phyloP scores from a whole-genome alignment of 148 eudicot species.

The Chenopodium quinoa region DNA sequence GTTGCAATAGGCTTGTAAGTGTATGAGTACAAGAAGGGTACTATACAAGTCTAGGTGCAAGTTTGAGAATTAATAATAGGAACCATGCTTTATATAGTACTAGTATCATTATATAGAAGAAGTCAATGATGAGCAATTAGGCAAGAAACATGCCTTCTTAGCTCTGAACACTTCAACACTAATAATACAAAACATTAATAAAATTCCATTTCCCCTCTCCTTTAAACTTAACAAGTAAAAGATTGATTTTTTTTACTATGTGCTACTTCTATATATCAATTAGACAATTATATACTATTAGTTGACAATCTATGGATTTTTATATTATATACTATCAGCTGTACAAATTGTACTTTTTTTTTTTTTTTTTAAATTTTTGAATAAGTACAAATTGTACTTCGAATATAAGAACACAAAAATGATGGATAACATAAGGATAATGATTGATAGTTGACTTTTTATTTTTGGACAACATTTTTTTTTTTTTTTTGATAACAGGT shows the following conservation, averaged over 20 bases:
- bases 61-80: background rate
- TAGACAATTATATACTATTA: background rate
- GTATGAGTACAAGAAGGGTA: background rate
- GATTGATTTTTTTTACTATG: too few relatives aligned
- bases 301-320: background rate
- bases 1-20: background rate
- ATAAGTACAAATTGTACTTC: background rate
- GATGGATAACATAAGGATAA: background rate
- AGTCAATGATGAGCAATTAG: background rate
- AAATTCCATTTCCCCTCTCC: too few relatives aligned
- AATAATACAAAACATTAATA: background rate
- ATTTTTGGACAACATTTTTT: too few relatives aligned
- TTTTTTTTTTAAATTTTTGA: too few relatives aligned
- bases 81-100: background rate
- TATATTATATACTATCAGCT: background rate
- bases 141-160: conserved; percentile 5
- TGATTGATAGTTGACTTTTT: background rate
- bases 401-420: too few relatives aligned
- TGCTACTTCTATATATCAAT: too few relatives aligned
- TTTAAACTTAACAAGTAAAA: too few relatives aligned
- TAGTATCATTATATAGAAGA: background rate
- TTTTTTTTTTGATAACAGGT: too few relatives aligned
- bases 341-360: background rate
- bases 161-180: background rate
- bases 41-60: background rate